Percentiles rank a stretch among this genome's conserved stretches.
Evolutionary conservation across 2,329 filamentous ascomycete genomes (phyloP).

Genomic region (Colletotrichum sp.): DNA sequence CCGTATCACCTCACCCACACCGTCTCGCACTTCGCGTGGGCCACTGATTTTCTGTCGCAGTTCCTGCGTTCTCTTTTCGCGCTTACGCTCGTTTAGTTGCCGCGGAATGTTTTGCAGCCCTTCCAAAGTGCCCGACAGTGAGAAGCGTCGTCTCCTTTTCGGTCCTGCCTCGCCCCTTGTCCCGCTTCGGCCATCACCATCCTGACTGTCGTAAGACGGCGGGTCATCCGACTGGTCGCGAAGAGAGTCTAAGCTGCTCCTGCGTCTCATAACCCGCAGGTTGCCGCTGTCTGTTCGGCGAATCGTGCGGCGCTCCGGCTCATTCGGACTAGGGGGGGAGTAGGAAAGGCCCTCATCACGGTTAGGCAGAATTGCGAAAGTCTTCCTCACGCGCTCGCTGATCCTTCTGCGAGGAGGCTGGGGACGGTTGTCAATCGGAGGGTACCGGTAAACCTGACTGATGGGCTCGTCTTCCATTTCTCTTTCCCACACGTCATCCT

Average conservation of each 20-base stretch:
- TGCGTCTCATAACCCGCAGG: slow-evolving; percentile 61
- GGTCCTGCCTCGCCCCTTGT: slow-evolving; percentile 28
- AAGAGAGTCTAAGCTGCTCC: slow-evolving; percentile 52
- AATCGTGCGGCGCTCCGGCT: slow-evolving; percentile 61
- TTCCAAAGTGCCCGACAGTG: slow-evolving; percentile 53
- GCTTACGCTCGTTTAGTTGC: slow-evolving; percentile 60
- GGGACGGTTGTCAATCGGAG: slow-evolving; percentile 54
- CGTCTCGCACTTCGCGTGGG: slow-evolving; percentile 62
- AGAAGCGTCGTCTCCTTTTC: slow-evolving; percentile 33
- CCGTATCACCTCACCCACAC: slow-evolving; percentile 61
- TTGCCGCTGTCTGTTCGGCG: slow-evolving; percentile 64
- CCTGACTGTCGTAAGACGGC: slow-evolving; percentile 37
- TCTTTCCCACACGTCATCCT: slow-evolving; percentile 35
- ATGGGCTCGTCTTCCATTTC: slow-evolving; percentile 38
- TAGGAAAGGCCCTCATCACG: slow-evolving; percentile 40
- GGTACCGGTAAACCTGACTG: slow-evolving; percentile 49
- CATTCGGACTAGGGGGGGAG: slow-evolving; percentile 26
- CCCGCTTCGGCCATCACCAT: slow-evolving; percentile 17
- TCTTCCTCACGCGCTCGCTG: slow-evolving; percentile 59
- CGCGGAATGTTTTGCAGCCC: slow-evolving; percentile 58
- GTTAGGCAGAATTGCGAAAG: slow-evolving; percentile 65
- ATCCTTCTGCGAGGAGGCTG: slow-evolving; percentile 50
- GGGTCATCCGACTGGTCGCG: slow-evolving; percentile 24
- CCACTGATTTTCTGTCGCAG: slow-evolving; percentile 65
- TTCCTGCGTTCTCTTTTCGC: slow-evolving; percentile 63